Evolutionary conservation across 768 basidiomycete species (phyloP).

Genomic region (Suillus subaureus): DNA sequence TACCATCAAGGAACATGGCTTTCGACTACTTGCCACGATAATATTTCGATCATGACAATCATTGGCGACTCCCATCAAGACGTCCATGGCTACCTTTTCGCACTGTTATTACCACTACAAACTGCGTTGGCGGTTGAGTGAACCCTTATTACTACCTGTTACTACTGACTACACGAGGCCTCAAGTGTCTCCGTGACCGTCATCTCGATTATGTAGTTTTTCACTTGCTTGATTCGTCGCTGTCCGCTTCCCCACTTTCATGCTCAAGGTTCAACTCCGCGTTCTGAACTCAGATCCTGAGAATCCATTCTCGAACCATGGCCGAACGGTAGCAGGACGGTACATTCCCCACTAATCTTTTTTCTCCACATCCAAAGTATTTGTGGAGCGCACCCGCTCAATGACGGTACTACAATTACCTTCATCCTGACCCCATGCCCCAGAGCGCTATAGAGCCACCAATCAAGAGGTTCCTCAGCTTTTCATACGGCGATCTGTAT

Average conservation of each 20-base stretch:
- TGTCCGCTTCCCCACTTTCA: background rate
- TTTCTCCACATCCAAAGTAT: background rate
- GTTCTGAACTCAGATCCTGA: background rate
- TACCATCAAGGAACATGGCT: background rate
- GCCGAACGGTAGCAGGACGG: background rate
- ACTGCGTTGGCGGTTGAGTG: background rate
- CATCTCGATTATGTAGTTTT: background rate
- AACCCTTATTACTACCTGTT: background rate
- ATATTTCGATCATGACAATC: constrained; percentile 3
- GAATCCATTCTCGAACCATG: background rate
- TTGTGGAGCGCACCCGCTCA: background rate
- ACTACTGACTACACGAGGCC: background rate
- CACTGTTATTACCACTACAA: background rate
- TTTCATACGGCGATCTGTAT: constrained; percentile 4
- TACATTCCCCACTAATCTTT: background rate
- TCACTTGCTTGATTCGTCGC: background rate
- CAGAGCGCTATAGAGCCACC: background rate
- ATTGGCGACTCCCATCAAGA: background rate
- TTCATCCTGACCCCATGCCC: background rate
- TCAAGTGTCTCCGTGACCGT: background rate
- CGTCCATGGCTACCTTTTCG: constrained; percentile 1
- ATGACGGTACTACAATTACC: background rate
- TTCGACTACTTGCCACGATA: background rate
- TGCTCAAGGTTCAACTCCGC: background rate
- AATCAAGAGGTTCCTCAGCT: background rate